Base-by-base conservation (phyloP, 495 filamentous ascomycete genomes). In the Wilcoxina mikolae region DNA sequence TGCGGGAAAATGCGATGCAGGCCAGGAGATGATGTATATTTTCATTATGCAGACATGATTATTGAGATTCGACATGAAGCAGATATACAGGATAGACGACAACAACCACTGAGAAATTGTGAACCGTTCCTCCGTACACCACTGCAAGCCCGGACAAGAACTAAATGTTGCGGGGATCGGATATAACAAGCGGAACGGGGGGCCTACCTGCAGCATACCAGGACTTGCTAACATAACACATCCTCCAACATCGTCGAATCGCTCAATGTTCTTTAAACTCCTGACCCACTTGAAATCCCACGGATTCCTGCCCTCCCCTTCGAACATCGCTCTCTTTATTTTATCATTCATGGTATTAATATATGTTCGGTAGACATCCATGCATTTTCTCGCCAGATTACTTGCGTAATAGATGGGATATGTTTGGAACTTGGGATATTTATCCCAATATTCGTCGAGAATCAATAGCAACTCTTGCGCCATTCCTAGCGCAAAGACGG, bases 331-430 rank as follows among this genome's bases (percentile, higher is more conserved):
- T 2, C 84, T 77, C 64, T 94, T 95, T 70, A 98, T 96, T 61
- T 94, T 95, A 66, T 95, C 90, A 66, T 98, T 98, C 91, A 98
- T 98, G 24, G 87, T 85, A 51, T 85, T 83, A 55, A 95, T 84
- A 64, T 95, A 96, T 1, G 91, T 98, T 68, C 95, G 90, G 64
- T 98, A 98, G 4, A 98, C 88, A 17, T 94, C 78, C 91, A 98
- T 98, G 66, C 91, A 98, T 68, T 94, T 91, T 58, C 90, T 73
- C 1, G 91, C 91, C 45, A 95, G 76, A 64, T 90, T 94, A 56
- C 83, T 87, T 47, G 91, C 91, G 68, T 95, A 98, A 72, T 95
- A 98, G 51, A 98, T 96, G 17, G 91, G 91, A 18, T 83, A 80
- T 56, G 84, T 85, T 59, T 93, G 90, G 60, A 80, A 83, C 63